Percentiles rank a stretch among this genome's conserved stretches.
phyloP scores from a whole-genome alignment of 177 flowering plant species.

The Vitis hybrid region DNA sequence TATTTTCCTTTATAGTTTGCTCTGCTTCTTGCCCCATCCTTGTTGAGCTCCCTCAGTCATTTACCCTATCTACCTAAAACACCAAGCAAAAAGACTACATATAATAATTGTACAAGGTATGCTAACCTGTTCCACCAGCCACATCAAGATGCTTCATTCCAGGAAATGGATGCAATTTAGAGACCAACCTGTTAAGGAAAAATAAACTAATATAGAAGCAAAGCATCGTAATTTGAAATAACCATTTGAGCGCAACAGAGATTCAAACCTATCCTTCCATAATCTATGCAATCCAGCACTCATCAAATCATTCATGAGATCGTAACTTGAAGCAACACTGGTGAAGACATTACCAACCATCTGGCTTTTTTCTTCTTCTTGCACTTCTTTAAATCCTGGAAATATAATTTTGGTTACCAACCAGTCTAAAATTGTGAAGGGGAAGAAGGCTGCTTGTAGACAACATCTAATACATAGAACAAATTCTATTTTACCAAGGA shows the following conservation, averaged over 20 bases:
- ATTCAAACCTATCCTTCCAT: conserved; percentile 92
- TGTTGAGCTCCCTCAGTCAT: no score
- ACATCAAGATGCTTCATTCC: conserved; percentile 99
- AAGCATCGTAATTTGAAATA: neutral
- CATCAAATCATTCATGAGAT: conserved; percentile 98
- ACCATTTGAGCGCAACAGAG: neutral
- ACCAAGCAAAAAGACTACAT: no score
- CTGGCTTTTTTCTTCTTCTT: conserved; percentile 80
- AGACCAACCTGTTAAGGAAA: conserved; percentile 60
- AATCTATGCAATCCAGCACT: conserved; percentile 90
- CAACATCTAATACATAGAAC: neutral
- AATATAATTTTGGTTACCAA: neutral
- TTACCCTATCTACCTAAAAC: no score
- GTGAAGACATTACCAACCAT: conserved; percentile 88
- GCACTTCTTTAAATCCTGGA: conserved; percentile 89
- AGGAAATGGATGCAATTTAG: conserved; percentile 81
- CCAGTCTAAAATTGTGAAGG: neutral
- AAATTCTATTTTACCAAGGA: no score
- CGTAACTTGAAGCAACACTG: conserved; percentile 87
- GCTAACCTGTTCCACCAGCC: conserved; percentile 97
- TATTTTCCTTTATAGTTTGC: no score
- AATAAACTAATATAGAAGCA: neutral
- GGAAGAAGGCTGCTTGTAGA: neutral
- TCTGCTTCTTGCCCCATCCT: no score
- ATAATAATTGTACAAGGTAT: neutral